Base-by-base conservation (phyloP, 805 yeast species). In the Sungouiozyma ichnusensis region DNA sequence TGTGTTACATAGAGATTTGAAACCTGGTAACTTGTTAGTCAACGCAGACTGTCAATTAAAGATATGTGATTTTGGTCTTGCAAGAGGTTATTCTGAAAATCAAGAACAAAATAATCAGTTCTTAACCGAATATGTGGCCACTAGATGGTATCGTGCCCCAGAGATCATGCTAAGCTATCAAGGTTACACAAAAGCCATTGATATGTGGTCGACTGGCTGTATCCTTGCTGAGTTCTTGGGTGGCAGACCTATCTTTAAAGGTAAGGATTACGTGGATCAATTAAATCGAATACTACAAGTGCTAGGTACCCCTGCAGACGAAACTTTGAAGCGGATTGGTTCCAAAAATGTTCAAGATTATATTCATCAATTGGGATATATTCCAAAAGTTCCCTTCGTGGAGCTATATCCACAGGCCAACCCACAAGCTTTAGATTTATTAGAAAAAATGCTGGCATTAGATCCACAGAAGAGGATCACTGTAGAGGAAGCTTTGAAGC, bases 61-160 rank as follows among this genome's bases (percentile, higher is more conserved):
- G 61, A 85, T 90, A 39, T 90, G 97, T 67, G 98, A 92, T 64
- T 90, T 90, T 62, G 97, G 98, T 15, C 71, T 90, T 45, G 97
- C 97, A 1, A 74, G 97, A 60, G 95, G 97, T 32, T 87, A 82
- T 51, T 77, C 86, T 8, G 78, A 78, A 45, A 81, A 80, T 54
- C 84, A 87, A 1, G 88, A 80, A 46, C 84, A 80, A 52, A 86
- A 87, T 52, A 83, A 84, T 27, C 97, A 95, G n/a, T 90, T 86
- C 55, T 68, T 90, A 70, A 92, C 98, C 1, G 97, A 90, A 62
- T 92, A 92, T 59, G 98, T 92, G 20, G 97, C 98, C 27, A 92
- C 98, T 1, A 74, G 98, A 60, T 92, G 98, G 98, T 92, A 92
- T 64, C 72, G 98, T 51, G 98, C 98, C 3, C 98, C 98, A 0